Base-by-base conservation (phyloP, 2,329 filamentous ascomycete genomes). In the Elsinoe necatrix region DNA sequence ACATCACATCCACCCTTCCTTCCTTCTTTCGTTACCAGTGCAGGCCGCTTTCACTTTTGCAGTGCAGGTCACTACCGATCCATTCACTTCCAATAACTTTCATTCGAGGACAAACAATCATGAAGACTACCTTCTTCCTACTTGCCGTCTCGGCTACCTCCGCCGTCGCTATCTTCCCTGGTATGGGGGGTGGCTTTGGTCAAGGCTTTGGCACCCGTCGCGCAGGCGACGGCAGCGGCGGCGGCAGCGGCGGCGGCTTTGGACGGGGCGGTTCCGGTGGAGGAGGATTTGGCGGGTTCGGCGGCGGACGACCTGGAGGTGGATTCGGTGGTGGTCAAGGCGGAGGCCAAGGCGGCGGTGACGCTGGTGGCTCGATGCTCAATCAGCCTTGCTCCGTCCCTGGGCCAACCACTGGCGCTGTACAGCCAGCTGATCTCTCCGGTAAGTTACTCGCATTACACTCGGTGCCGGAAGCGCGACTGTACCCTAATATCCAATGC, bases 381-480 rank as follows among this genome's bases (percentile, higher is more conserved):
- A 45, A 45, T 20, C 41, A 45, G 20, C 41, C 41, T 14, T 45
- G 41, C 41, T 45, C 41, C n/a, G 41, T 45, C n/a, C 41, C 41
- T 18, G 41, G 41, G 9, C 41, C 41, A 3, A 45, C 41, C 20
- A 45, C 41, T 5, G 41, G 41, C 9, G 41, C 41, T 45, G 41
- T 45, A 9, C 41, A 45, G 18, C 41, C 41, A 21, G 41, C 41
- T 20, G 41, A 45, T 7, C 41, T 45, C 11, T 45, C 41, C 8
- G 41, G 41, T 45, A 45, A 37, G 14, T 37, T 37, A n/a, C 14
- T 37, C 34, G 9, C 3, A 6, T 4, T 37, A n/a, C n/a, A n/a
- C n/a, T n/a, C n/a, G n/a, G n/a, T n/a, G n/a, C n/a, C n/a, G n/a
- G n/a, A n/a, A n/a, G n/a, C n/a, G n/a, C n/a, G n/a, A n/a, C n/a